phyloP scores from a whole-genome alignment of 352 stramenopile genomes.

The Halophytophthora batemanensis region DNA sequence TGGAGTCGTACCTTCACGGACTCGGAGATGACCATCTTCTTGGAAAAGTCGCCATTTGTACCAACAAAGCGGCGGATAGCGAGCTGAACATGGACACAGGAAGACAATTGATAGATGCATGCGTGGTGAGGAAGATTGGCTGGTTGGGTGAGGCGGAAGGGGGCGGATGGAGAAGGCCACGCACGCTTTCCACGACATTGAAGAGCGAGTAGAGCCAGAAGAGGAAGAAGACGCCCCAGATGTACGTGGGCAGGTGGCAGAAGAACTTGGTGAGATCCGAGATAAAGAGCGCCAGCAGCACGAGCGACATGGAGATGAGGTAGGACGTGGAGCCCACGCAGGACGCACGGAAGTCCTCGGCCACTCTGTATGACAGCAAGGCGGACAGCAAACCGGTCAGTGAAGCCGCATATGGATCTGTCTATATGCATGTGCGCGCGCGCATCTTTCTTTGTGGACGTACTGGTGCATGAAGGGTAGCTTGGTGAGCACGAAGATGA shows the following conservation, averaged over 20 bases:
- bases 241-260: conserved; percentile 74
- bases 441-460: no score
- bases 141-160: no score
- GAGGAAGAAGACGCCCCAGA: conserved; percentile 88
- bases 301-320: conserved; percentile 78
- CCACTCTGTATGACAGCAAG: conserved; percentile 36
- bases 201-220: conserved; percentile 89
- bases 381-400: no score
- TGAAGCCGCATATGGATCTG: no score
- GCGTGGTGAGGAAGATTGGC: background rate
- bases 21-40: conserved; percentile 88
- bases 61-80: conserved; percentile 77
- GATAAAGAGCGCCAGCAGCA: conserved; percentile 56
- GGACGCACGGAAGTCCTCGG: conserved; percentile 77
- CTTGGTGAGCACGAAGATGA: conserved; percentile 87
- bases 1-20: conserved; percentile 64
- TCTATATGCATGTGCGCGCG: no score
- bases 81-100: conserved; percentile 38
- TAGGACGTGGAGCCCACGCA: conserved; percentile 81
- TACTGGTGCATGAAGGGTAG: conserved; percentile 83
- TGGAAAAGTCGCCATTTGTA: conserved; percentile 77
- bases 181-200: conserved; percentile 83
- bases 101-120: conserved; percentile 5
- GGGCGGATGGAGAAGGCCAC: conserved; percentile 9
- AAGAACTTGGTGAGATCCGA: conserved; percentile 63